A percentile compares a stretch with the other conserved stretches of the same genome.
Evolutionary conservation across 805 yeast species (phyloP).

Genomic region (Pichia nanzhaoensis): DNA sequence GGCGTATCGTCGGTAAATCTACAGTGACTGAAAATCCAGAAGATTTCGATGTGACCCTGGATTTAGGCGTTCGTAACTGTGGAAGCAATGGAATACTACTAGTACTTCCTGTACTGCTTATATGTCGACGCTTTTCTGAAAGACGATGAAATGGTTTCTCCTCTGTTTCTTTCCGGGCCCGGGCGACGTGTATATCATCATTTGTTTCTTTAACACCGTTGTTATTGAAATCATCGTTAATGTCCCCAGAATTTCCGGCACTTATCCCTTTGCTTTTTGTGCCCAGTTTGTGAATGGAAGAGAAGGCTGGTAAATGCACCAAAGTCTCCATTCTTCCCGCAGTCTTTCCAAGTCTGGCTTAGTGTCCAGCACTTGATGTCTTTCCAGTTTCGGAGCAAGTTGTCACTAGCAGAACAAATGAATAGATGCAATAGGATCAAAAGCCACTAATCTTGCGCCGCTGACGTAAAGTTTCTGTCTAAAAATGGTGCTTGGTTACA

Average conservation of each 20-base stretch:
- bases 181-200: not conserved
- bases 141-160: not conserved
- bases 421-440: no score
- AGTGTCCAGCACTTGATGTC: not conserved
- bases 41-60: not conserved
- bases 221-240: not conserved
- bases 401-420: no score
- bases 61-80: not conserved
- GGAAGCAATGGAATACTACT: not conserved
- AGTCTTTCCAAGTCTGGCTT: not conserved
- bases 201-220: not conserved
- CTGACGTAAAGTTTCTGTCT: conserved; percentile 1
- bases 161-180: not conserved
- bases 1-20: conserved; percentile 9
- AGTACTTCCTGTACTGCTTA: not conserved
- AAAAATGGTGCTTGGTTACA: no score
- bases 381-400: no score
- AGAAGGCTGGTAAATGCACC: not conserved
- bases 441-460: not conserved
- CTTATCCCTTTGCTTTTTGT: not conserved
- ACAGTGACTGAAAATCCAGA: conserved; percentile 5
- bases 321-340: not conserved
- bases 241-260: not conserved
- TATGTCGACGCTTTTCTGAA: conserved; percentile 2
- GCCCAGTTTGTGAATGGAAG: conserved; percentile 1